Base-by-base conservation (phyloP, 2,329 filamentous ascomycete genomes). In the Fusarium sororula region DNA sequence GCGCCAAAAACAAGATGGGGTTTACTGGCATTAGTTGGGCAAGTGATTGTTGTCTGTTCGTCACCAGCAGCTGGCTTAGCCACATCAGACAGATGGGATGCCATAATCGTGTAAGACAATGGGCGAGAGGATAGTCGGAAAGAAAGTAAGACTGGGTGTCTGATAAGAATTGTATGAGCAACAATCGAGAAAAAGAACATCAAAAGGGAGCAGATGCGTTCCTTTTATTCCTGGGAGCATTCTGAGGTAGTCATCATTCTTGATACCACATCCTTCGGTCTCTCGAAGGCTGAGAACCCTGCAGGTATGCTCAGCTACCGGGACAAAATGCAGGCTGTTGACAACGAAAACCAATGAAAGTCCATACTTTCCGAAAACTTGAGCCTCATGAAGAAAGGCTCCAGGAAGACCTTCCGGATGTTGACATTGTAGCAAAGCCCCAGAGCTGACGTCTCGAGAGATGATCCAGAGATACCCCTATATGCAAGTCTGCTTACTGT, bases 1-100 rank as follows among this genome's bases (percentile, higher is more conserved):
- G 80, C 76, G 3, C 74, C 66, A 41, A 80, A 78, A 18, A 83
- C 58, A 8, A 83, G 68, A 53, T 80, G 68, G 7, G 81, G 81
- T 42, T 77, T 81, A 50, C 53, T 61, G 28, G 54, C 24, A 3
- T 54, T 45, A 22, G 12, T 57, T 17, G 59, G 56, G 24, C 30
- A 41, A 39, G 22, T 38, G 13, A 72, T 32, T 20, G 47, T 51
- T 18, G 54, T 54, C 35, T 66, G 63, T 26, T 64, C 54, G 51
- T 68, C 58, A 12, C 51, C 48, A 44, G 64, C 30, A 44, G 56
- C 66, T 48, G 67, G 18, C 30, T 56, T 58, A 48, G 56, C 45
- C 20, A 64, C 45, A 39, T 42, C 7, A 30, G 63, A 37, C 37
- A 63, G 60, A n/a, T 58, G 50, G 15, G 45, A 47, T 6, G 53